These are phyloP conservation scores for Nepenthes mirabilis DNA, from an alignment of 148 eudicot genomes.

Conservation along the genomic window DNA sequence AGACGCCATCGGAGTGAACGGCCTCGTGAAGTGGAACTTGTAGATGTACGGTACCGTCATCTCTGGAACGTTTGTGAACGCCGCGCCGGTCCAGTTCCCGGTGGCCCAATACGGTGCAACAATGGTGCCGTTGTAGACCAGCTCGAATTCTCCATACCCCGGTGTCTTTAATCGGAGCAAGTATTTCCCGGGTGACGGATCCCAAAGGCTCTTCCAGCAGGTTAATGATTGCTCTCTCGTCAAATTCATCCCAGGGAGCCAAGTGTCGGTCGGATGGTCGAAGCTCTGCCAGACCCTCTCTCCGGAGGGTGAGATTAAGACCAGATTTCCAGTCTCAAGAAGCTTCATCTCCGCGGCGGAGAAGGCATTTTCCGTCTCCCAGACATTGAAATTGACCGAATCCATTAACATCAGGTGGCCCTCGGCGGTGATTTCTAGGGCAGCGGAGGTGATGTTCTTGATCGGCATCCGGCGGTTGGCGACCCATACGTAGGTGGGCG, in stretches of 20 bases:
- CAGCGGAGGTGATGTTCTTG: constrained; percentile 16
- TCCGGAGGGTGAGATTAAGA: constrained; percentile 13
- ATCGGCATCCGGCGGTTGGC: constrained; percentile 52
- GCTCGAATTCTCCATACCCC: constrained; percentile 58
- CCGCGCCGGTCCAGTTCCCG: constrained; percentile 58
- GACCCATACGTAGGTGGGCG: constrained; percentile 60
- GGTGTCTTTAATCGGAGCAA: constrained; percentile 46
- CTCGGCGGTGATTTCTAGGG: constrained; percentile 9
- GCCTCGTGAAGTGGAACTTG: constrained; percentile 37
- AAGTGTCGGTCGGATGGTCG: constrained; percentile 64
- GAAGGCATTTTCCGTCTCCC: constrained; percentile 24
- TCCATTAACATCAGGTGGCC: constrained; percentile 31
- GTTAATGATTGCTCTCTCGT: constrained; percentile 20
- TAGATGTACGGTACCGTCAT: constrained; percentile 72
- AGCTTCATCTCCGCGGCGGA: constrained; percentile 13
- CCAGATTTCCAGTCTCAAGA: constrained; percentile 48
- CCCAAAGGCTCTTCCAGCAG: constrained; percentile 38
- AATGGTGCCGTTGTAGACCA: constrained; percentile 15
- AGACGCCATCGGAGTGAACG: constrained; percentile 39
- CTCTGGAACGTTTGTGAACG: constrained; percentile 57
- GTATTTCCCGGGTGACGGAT: constrained; percentile 56
- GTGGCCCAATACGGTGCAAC: constrained; percentile 41
- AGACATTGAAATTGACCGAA: constrained; percentile 13
- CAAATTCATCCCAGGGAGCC: constrained; percentile 78
- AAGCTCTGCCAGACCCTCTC: constrained; percentile 62